Evolutionary conservation across 2,329 filamentous ascomycete species (phyloP).

Genomic region (Dichotomopilus funicola): DNA sequence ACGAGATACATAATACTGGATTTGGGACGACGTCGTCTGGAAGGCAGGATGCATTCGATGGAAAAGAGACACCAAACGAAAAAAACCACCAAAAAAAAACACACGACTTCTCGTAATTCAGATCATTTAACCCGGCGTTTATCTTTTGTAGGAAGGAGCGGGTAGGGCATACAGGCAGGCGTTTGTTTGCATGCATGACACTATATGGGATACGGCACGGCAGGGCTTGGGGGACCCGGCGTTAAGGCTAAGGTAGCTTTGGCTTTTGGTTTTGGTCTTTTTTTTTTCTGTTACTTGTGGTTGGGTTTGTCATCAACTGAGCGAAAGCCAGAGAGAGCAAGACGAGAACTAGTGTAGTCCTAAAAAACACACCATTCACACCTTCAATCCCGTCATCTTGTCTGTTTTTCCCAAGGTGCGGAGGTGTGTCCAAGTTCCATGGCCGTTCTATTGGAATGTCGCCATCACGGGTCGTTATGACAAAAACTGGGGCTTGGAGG

Average conservation of each 20-base stretch:
- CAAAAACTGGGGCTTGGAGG: no score
- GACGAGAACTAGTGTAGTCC: not conserved
- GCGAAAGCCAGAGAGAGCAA: not conserved
- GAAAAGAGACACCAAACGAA: no score
- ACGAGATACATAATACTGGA: no score
- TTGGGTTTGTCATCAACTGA: not conserved
- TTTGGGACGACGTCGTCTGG: no score
- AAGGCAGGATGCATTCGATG: no score
- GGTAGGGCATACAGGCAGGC: not conserved
- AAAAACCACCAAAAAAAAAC: not conserved
- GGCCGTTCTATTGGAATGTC: no score
- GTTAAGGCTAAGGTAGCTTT: no score
- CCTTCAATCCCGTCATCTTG: conserved; percentile 8
- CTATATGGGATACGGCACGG: no score
- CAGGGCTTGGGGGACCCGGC: no score
- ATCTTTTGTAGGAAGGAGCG: not conserved
- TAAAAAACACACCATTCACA: conserved; percentile 4
- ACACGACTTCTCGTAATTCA: not conserved
- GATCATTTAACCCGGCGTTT: not conserved
- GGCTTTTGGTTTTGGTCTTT: not conserved
- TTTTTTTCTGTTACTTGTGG: not conserved
- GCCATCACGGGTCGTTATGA: no score
- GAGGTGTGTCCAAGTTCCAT: no score
- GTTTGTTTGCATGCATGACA: not conserved
- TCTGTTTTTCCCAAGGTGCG: no score